Evolutionary conservation across 305 asterid genomes (phyloP).

Genomic region (Plantago coronopus): DNA sequence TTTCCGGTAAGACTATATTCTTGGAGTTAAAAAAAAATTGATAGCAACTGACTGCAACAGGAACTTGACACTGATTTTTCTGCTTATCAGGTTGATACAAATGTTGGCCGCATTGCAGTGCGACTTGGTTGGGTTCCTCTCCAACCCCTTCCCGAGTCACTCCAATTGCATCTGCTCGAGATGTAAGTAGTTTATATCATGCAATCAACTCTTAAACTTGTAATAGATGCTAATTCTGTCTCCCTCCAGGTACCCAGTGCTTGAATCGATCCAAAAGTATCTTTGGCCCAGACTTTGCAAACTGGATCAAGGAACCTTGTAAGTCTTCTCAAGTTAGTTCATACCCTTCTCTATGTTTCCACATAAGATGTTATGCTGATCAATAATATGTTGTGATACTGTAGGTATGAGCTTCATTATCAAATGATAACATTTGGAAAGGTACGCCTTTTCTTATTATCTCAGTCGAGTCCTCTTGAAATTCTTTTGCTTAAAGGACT

Average conservation of each 20-base stretch:
- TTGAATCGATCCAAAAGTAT: constrained; percentile 82
- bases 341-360: constrained; percentile 18
- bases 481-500: constrained; percentile 3
- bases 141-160: constrained; percentile 90
- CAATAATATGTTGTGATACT: constrained; percentile 25
- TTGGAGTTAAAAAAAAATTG: constrained; percentile 21
- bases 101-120: constrained; percentile 95
- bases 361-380: constrained; percentile 27
- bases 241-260: constrained; percentile 65
- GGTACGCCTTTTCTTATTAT: constrained; percentile 40
- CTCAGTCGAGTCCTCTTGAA: constrained; percentile 11
- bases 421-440: constrained; percentile 98
- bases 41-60: constrained; percentile 22
- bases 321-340: constrained; percentile 25
- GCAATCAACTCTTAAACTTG: constrained; percentile 12
- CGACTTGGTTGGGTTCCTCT: constrained; percentile 99
- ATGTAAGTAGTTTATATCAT: constrained; percentile 48
- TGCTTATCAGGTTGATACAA: constrained; percentile 80
- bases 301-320: constrained; percentile 86
- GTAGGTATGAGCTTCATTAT: constrained; percentile 95
- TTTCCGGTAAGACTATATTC: constrained; percentile 67
- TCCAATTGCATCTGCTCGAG: constrained; percentile 90
- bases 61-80: constrained; percentile 25
- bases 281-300: constrained; percentile 95
- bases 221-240: constrained; percentile 26